Evolutionary conservation across 2,329 filamentous ascomycete species (phyloP).

Genomic region (Aaosphaeria arxii): DNA sequence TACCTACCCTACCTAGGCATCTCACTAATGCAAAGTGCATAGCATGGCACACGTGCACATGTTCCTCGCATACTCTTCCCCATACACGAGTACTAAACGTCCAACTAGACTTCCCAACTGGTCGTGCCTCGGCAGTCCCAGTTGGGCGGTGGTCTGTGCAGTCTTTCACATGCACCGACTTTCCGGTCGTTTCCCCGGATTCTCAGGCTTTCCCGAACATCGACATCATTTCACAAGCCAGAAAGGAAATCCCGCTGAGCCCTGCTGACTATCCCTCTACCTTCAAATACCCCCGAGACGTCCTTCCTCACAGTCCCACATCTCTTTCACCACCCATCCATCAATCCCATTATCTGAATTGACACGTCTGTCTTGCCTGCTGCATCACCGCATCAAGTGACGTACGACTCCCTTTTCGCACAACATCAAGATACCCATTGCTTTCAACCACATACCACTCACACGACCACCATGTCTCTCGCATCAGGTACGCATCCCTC

Average conservation of each 20-base stretch:
- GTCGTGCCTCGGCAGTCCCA: slow-evolving; percentile 3
- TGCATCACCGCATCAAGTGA: not conserved
- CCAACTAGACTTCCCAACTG: not conserved
- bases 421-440: not conserved
- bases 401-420: not conserved
- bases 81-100: not conserved
- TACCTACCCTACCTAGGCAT: too few species aligned
- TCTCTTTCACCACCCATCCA: not conserved
- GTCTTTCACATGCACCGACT: not conserved
- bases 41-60: too few species aligned
- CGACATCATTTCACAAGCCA: not conserved
- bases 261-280: slow-evolving; percentile 3
- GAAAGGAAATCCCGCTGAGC: not conserved
- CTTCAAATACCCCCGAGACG: not conserved
- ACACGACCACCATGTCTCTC: slow-evolving; percentile 27
- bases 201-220: not conserved
- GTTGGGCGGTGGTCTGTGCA: not conserved
- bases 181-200: not conserved
- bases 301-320: not conserved
- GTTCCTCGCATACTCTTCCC: too few species aligned
- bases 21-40: too few species aligned
- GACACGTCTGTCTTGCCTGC: too few species aligned
- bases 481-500: slow-evolving; percentile 21
- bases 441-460: not conserved
- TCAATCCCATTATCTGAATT: not conserved